Evolutionary conservation across 768 basidiomycete species (phyloP).

Genomic region (Lentinula edodes): DNA sequence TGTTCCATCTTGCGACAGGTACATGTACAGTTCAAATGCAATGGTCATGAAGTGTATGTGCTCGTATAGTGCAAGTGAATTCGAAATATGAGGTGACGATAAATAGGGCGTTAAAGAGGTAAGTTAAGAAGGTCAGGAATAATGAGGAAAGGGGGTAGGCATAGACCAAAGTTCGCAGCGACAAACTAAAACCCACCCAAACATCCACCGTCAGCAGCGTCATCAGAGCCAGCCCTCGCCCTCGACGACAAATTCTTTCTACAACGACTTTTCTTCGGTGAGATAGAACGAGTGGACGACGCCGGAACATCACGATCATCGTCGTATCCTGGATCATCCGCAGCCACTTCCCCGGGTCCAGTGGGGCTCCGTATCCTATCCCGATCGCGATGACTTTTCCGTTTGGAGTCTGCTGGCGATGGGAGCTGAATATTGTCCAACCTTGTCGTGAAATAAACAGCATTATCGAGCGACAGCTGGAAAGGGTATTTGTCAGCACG

Average conservation of each 20-base stretch:
- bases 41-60: constrained; percentile 3
- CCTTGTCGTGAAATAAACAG: background rate
- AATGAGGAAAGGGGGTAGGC: background rate
- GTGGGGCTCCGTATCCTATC: constrained; percentile 1
- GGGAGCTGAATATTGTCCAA: background rate
- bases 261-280: background rate
- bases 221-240: constrained; percentile 4
- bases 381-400: background rate
- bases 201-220: constrained; percentile 8
- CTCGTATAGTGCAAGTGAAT: background rate
- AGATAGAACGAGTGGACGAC: background rate
- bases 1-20: background rate
- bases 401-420: background rate
- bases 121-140: background rate
- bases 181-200: constrained; percentile 10
- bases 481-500: constrained; percentile 1
- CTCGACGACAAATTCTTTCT: constrained; percentile 4
- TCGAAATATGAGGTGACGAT: background rate
- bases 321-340: constrained; percentile 5
- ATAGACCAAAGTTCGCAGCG: background rate
- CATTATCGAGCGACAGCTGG: background rate
- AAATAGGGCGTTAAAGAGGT: constrained; percentile 1
- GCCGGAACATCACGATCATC: constrained; percentile 3
- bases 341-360: background rate
- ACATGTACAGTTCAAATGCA: constrained; percentile 5